phyloP scores from a whole-genome alignment of 306 rosid species.

The Abrus precatorius region DNA sequence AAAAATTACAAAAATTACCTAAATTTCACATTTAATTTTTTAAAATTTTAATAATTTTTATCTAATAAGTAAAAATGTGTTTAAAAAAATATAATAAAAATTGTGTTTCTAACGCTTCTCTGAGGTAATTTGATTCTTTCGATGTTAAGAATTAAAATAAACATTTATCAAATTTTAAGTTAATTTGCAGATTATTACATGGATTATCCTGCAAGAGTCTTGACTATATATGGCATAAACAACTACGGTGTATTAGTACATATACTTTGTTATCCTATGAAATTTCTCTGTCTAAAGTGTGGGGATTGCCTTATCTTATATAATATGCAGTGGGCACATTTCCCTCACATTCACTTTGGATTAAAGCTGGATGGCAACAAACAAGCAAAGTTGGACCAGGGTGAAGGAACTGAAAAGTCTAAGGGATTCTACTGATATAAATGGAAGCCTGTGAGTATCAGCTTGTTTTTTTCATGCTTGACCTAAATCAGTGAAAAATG shows the following conservation, averaged over 20 bases:
- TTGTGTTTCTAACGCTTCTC: no score
- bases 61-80: no score
- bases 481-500: conserved; percentile 53
- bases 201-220: background rate
- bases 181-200: background rate
- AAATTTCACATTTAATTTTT: no score
- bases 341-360: conserved; percentile 95
- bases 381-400: conserved; percentile 75
- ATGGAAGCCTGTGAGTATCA: conserved; percentile 51
- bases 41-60: no score
- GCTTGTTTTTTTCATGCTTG: conserved; percentile 52
- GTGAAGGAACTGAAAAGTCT: conserved; percentile 67
- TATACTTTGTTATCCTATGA: background rate
- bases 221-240: conserved; percentile 23
- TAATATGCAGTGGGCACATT: conserved; percentile 96
- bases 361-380: conserved; percentile 77
- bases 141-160: background rate
- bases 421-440: conserved; percentile 67
- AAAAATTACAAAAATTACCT: no score
- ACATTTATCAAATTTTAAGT: background rate
- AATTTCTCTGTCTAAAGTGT: conserved; percentile 8
- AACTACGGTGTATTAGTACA: background rate
- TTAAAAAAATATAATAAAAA: no score
- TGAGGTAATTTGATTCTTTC: background rate
- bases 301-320: background rate